These are phyloP conservation scores for Tricladium varicosporioides DNA, from an alignment of 2,329 filamentous ascomycete genomes.

Conservation along the genomic window DNA sequence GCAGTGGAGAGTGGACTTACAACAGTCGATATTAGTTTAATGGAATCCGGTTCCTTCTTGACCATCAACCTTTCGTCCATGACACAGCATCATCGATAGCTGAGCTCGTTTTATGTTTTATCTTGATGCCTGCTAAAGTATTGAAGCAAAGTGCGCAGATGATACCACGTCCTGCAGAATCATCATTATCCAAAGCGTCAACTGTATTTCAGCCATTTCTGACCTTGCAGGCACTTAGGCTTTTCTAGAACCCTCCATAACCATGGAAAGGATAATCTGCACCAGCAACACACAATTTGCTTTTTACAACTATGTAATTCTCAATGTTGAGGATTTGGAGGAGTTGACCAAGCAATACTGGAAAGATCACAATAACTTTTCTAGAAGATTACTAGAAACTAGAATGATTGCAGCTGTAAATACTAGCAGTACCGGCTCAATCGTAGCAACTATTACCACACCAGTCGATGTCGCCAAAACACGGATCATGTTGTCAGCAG, in stretches of 20 bases:
- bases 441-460: conserved; percentile 80
- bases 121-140: conserved; percentile 85
- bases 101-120: conserved; percentile 81
- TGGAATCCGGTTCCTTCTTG: conserved; percentile 58
- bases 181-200: conserved; percentile 26
- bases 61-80: conserved; percentile 71
- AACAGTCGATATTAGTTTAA: conserved; percentile 43
- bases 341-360: conserved; percentile 47
- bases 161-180: conserved; percentile 44
- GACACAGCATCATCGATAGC: conserved; percentile 70
- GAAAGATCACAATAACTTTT: conserved; percentile 31
- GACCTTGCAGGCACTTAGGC: conserved; percentile 52
- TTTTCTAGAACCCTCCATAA: conserved; percentile 55
- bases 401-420: conserved; percentile 69
- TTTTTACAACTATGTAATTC: conserved; percentile 86
- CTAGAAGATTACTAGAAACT: conserved; percentile 55
- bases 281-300: conserved; percentile 77
- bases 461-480: conserved; percentile 91
- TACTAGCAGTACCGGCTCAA: conserved; percentile 69
- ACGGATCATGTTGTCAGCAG: conserved; percentile 74
- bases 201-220: conserved; percentile 50
- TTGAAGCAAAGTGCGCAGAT: conserved; percentile 95
- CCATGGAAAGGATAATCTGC: conserved; percentile 74
- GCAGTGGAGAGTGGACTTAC: conserved; percentile 64
- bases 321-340: conserved; percentile 74